phyloP scores from a whole-genome alignment of 805 yeast species.

The Wickerhamiella cacticola region DNA sequence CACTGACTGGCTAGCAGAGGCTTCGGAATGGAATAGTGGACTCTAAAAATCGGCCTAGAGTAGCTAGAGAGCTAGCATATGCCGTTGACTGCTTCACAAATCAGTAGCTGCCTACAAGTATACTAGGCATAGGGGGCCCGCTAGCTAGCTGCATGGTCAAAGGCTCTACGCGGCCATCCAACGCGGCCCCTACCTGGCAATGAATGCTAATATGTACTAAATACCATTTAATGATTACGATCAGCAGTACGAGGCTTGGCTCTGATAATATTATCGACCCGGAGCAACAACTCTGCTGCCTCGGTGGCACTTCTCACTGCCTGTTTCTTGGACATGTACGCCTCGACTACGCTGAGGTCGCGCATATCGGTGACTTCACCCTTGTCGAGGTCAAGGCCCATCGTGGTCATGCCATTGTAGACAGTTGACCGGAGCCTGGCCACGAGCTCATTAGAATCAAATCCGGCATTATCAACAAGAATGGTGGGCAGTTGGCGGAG shows the following conservation, averaged over 20 bases:
- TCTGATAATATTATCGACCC: conserved; percentile 93
- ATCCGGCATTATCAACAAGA: conserved; percentile 94
- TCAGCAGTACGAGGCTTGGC: conserved; percentile 97
- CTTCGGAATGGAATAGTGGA: too few relatives aligned
- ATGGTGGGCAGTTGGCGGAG: conserved; percentile 91
- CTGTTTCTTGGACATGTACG: conserved; percentile 81
- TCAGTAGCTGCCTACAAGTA: too few relatives aligned
- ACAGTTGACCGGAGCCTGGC: conserved; percentile 81
- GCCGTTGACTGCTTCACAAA: too few relatives aligned
- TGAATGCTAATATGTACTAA: too few relatives aligned
- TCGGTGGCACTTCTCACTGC: conserved; percentile 95
- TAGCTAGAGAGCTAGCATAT: too few relatives aligned
- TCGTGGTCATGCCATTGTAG: conserved; percentile 81
- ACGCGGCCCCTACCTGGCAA: too few relatives aligned
- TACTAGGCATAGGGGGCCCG: too few relatives aligned
- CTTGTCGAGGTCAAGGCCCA: conserved; percentile 76
- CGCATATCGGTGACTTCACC: conserved; percentile 91
- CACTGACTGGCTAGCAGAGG: too few relatives aligned
- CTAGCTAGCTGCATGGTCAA: too few relatives aligned
- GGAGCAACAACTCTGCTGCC: conserved; percentile 88
- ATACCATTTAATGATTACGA: conserved; percentile 20
- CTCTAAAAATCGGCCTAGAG: too few relatives aligned
- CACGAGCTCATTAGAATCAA: conserved; percentile 83
- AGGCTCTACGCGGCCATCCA: too few relatives aligned
- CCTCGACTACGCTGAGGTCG: conserved; percentile 83